These are phyloP conservation scores for Acaromyces ingoldii DNA, from an alignment of 1,284 basidiomycete species.

Conservation along the genomic window DNA sequence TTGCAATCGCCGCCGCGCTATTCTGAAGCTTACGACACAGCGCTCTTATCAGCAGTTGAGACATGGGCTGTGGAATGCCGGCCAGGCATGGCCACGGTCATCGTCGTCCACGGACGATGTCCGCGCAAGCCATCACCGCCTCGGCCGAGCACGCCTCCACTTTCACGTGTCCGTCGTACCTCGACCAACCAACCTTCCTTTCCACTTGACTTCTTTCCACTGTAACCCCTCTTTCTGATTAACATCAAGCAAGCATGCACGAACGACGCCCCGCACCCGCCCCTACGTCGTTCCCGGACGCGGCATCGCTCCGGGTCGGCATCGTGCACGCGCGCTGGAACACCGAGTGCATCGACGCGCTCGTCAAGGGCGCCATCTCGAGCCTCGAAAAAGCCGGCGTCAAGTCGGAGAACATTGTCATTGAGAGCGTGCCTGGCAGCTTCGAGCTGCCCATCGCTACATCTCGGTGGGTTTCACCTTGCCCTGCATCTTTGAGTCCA, in stretches of 20 bases:
- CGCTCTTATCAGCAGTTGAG: too few relatives aligned
- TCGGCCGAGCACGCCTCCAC: too few relatives aligned
- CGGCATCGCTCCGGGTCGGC: conserved; percentile 40
- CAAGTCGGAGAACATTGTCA: conserved; percentile 78
- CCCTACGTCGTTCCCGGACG: conserved; percentile 42
- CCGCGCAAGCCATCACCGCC: too few relatives aligned
- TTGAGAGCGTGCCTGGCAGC: conserved; percentile 81
- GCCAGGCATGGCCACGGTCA: too few relatives aligned
- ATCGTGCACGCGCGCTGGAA: conserved; percentile 65
- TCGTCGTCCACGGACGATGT: too few relatives aligned
- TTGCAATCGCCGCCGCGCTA: too few relatives aligned
- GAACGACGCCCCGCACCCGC: conserved; percentile 30
- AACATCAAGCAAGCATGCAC: neutral
- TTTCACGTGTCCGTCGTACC: too few relatives aligned
- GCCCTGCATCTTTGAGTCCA: neutral
- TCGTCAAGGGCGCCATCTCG: conserved; percentile 69
- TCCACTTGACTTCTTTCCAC: too few relatives aligned
- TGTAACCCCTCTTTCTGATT: too few relatives aligned
- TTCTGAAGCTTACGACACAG: too few relatives aligned
- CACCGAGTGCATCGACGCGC: conserved; percentile 72
- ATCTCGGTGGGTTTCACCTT: conserved; percentile 12
- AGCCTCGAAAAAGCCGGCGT: conserved; percentile 80
- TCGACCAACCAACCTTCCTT: too few relatives aligned
- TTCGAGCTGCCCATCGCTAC: conserved; percentile 47
- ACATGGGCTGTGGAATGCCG: too few relatives aligned